Base-by-base conservation (phyloP, 352 stramenopile species). In the Thalassiosira hispida region DNA sequence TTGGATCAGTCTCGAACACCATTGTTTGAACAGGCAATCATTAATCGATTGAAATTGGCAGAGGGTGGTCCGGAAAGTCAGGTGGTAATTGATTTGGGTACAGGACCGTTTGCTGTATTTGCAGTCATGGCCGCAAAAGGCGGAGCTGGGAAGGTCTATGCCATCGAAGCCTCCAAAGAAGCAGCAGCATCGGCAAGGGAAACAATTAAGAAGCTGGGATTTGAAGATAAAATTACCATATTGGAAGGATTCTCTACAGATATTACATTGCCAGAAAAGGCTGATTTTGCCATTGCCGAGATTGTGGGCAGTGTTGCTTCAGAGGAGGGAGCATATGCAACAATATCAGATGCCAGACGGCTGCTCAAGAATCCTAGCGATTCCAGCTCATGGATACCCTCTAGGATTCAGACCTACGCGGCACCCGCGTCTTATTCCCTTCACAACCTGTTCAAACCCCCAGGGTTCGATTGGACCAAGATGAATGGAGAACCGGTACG, bases 181-280 rank as follows among this genome's bases (percentile, higher is more conserved):
- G 79, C 63, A 25, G 84, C 82, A 1, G 46, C 20, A 27, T 47
- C 29, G 14, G 87, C 87, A 3, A 55, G 79, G 20, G 59, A 77
- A 1, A 68, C 62, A 1, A 65, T 92, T 7, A 52, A 68, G 4
- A 81, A 85, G 56, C 4, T 69, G 33, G 87, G 87, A 42, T 91
- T 65, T 49, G 60, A 68, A 0, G 72, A 89, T 46, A 75, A 76
- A 38, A 88, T 92, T 59, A 86, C 76, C 0, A 61, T 92, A 4
- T 49, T 92, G 44, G 87, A 91, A 69, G 87, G 87, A 68, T 90
- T 87, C 55, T 91, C 84, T 1, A 90, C 84, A 0, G 75, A 91
- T n/a, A 73, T 90, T n/a, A 63, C 56, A 9, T 47, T 92, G 1
- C 87, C 84, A 55, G 66, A 82, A 20, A 90, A 88, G 67, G 87